Percentiles rank a stretch among this genome's conserved stretches.
phyloP scores from a whole-genome alignment of 805 yeast genomes.

The Starmerella sp. region DNA sequence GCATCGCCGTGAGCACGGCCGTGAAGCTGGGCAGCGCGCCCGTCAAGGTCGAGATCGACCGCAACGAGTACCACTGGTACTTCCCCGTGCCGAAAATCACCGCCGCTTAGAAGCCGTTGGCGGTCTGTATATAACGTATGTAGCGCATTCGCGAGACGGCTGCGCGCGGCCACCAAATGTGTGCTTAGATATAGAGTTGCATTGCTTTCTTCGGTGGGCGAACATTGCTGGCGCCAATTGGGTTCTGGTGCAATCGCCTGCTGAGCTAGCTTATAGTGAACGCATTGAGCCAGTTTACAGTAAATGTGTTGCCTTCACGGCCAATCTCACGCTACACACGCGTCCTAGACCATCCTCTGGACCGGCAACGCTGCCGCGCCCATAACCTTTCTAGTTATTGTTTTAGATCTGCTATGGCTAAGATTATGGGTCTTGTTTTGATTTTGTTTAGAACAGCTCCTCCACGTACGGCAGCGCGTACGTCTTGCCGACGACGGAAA shows the following conservation, averaged over 20 bases:
- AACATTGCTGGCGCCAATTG: too few relatives aligned
- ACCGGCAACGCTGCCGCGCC: too few relatives aligned
- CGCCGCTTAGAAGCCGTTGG: background rate
- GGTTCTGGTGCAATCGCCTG: too few relatives aligned
- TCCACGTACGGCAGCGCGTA: slow-evolving; percentile 77
- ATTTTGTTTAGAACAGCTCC: slow-evolving; percentile 51
- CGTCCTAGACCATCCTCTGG: background rate
- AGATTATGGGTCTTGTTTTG: background rate
- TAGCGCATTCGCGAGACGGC: too few relatives aligned
- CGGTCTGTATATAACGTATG: too few relatives aligned
- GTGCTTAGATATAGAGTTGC: too few relatives aligned
- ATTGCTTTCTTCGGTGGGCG: too few relatives aligned
- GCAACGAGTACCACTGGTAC: slow-evolving; percentile 35
- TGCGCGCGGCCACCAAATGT: too few relatives aligned
- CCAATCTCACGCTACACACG: too few relatives aligned
- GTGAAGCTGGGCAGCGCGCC: slow-evolving; percentile 9
- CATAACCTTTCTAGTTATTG: background rate
- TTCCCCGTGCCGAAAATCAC: slow-evolving; percentile 33
- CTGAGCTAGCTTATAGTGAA: too few relatives aligned
- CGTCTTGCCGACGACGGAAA: slow-evolving; percentile 83
- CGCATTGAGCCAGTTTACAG: too few relatives aligned
- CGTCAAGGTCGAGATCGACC: slow-evolving; percentile 23
- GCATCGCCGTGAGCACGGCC: slow-evolving; percentile 15
- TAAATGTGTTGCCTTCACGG: too few relatives aligned
- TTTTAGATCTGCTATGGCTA: background rate